Evolutionary conservation across 768 basidiomycete species (phyloP), one percentile per base, ranked within the genome.

Genomic region (Porphyrellus cyaneotinctus): DNA sequence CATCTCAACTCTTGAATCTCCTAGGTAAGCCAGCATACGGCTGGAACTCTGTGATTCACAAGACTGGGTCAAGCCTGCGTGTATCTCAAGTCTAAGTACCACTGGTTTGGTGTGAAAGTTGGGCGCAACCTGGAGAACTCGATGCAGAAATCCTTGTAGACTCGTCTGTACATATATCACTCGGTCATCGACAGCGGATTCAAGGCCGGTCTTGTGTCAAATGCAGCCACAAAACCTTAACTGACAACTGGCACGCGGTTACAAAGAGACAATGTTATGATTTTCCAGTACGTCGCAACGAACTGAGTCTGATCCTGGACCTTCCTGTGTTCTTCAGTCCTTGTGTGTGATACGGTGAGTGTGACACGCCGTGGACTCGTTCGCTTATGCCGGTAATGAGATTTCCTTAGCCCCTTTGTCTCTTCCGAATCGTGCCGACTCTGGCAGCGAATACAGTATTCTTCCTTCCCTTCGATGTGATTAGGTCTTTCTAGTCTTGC

Each of bases 351-450:
- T 6, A 22, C 26, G n/a, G 46, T 49, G 24, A 39, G 37, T 32
- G 36, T 23, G n/a, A n/a, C 20, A 18, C 32, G 20, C 7, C n/a
- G 3, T n/a, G 51, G 10, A 43, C 45, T n/a, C n/a, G 20, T 17
- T 14, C 17, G 26, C 47, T 24, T 4, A 41, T 24, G 43, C 47
- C 35, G 38, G 37, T 35, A 26, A 35, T 28, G 17, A 28, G 22
- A 31, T 11, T 14, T 39, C 23, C 18, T 30, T 12, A 17, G 31
- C 41, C 37, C 24, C 26, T 39, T 13, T 26, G 30, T 13, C 43
- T 18, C 22, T 42, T 59, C 62, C 64, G 64, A 51, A 33, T 54
- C 28, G n/a, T 31, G 33, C 65, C 65, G 64, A 54, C 43, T 33
- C 43, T 7, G 48, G 12, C 26, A 17, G 15, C 18, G 26, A 28